These are phyloP conservation scores for Pyracantha coccinea DNA, from an alignment of 331 rosid species.

Conservation along the genomic window DNA sequence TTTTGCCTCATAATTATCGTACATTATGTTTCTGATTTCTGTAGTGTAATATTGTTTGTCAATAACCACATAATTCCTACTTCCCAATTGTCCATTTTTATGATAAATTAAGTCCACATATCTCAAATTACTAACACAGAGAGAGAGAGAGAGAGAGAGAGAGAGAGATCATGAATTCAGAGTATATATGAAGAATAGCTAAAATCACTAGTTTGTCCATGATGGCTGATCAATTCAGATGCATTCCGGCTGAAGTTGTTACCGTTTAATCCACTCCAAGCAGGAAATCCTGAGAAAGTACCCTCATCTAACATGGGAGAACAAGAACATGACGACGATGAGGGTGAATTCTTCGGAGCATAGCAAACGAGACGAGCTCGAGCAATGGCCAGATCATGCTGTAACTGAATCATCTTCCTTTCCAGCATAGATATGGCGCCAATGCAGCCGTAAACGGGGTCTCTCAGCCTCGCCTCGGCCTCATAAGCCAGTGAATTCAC, in stretches of 20 bases:
- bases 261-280: conserved; percentile 30
- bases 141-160: neutral
- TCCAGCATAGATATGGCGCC: conserved; percentile 77
- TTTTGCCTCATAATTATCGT: neutral
- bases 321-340: neutral
- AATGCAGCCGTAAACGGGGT: conserved; percentile 92
- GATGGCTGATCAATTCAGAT: conserved; percentile 30
- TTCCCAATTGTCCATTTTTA: neutral
- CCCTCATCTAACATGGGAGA: conserved; percentile 24
- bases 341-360: conserved; percentile 7
- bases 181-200: conserved; percentile 48
- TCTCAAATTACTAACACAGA: neutral
- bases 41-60: neutral
- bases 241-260: conserved; percentile 40
- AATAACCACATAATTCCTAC: neutral
- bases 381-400: conserved; percentile 65
- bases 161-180: conserved; percentile 8
- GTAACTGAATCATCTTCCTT: conserved; percentile 62
- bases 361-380: conserved; percentile 65
- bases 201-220: conserved; percentile 40
- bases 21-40: neutral
- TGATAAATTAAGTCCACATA: neutral
- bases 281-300: conserved; percentile 31
- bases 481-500: conserved; percentile 80
- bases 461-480: conserved; percentile 74